Conservation (phyloP, 2,329 filamentous ascomycete species). For the Cladosporium colombiae region DNA sequence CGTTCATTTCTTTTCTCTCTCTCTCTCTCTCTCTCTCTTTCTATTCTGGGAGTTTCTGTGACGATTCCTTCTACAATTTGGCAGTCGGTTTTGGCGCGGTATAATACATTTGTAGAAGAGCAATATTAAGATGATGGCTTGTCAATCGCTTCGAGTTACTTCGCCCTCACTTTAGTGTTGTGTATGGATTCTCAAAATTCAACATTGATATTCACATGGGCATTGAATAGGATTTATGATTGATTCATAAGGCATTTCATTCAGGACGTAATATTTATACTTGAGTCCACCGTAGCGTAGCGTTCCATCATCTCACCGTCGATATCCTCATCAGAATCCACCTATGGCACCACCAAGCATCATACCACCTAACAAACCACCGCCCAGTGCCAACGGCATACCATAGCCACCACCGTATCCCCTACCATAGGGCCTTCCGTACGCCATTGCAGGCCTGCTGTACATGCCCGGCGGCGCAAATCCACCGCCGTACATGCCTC, state of each 20-base stretch:
- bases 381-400: slow-evolving; percentile 48
- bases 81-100: neutral
- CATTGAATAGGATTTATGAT: neutral
- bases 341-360: slow-evolving; percentile 48
- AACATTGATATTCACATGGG: neutral
- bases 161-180: neutral
- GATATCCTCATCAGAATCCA: neutral
- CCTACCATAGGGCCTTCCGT: slow-evolving; percentile 43
- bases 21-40: neutral
- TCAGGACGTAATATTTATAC: neutral
- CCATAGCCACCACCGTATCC: slow-evolving; percentile 49
- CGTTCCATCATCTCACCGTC: neutral
- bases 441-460: slow-evolving; percentile 50
- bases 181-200: neutral
- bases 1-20: neutral
- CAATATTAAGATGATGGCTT: neutral
- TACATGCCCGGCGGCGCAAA: slow-evolving; percentile 39
- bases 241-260: neutral
- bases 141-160: neutral
- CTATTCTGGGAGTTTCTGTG: neutral
- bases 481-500: slow-evolving; percentile 13
- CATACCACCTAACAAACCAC: slow-evolving; percentile 50
- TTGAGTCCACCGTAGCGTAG: neutral
- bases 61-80: neutral
- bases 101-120: neutral